Evolutionary conservation across 768 basidiomycete genomes (phyloP), one percentile per base, ranked within the genome.

Genomic region (Kwoniella heveanensis): DNA sequence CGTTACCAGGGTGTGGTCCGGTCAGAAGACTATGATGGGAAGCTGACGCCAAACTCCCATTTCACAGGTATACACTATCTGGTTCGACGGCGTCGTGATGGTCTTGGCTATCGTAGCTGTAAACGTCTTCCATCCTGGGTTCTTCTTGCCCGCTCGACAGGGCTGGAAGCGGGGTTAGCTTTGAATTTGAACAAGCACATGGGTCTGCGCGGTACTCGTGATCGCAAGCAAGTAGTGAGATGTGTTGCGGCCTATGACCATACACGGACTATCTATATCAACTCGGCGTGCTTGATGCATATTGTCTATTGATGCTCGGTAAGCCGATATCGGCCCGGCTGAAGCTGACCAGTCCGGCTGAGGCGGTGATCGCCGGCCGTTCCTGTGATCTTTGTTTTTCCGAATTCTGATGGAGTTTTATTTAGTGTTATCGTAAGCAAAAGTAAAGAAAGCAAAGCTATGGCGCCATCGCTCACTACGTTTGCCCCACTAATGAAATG

Each of bases 21-120:
- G n/a, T n/a, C n/a, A n/a, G n/a, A n/a, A n/a, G n/a, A n/a, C n/a
- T n/a, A n/a, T n/a, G n/a, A n/a, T n/a, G n/a, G n/a, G n/a, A n/a
- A n/a, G n/a, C 51, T 53, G 51, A 53, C 19, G 4, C 7, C 26
- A 25, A 8, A 13, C 13, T 36, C 13, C 13, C 13, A 6, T 6
- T 36, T 6, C 13, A 36, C 7, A 72, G 46, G 50, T 30, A 1
- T 68, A 66, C 39, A 63, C 64, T 29, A 67, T 59, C 39, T 62
- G 49, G 13, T 52, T 72, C 29, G 71, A 72, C 37, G 68, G 70
- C 6, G 36, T 71, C 13, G 68, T 68, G 22, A 71, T 76, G 70
- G 66, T 73, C 12, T 49, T 75, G 6, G 68, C 70, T 44, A 44
- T 67, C 12, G 68, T 54, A 7, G 64, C 62, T 1, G 72, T 75